Conservation (phyloP, 2,329 filamentous ascomycete genomes). For the Septoria linicola region DNA sequence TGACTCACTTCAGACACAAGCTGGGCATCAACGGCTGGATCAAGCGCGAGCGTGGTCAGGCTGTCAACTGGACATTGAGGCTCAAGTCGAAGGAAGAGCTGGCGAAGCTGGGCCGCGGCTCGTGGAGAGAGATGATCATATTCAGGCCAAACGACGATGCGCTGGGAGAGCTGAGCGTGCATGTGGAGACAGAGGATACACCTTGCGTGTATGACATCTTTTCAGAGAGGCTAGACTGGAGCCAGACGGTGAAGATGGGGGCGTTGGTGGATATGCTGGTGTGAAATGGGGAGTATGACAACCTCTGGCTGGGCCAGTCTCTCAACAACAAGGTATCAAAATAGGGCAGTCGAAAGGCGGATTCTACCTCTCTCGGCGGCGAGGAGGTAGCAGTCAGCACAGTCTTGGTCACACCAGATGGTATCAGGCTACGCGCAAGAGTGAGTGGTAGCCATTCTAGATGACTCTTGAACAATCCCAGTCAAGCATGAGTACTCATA, state of each 20-base stretch:
- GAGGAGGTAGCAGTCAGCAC: too few species aligned
- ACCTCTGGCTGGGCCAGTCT: too few species aligned
- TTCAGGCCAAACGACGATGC: neutral
- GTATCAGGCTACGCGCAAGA: too few species aligned
- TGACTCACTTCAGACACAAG: neutral
- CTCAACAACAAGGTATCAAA: too few species aligned
- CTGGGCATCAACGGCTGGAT: constrained; percentile 2
- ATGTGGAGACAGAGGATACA: neutral
- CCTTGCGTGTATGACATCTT: neutral
- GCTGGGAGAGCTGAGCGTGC: neutral
- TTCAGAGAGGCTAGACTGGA: neutral
- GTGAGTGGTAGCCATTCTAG: too few species aligned
- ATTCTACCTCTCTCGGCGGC: too few species aligned
- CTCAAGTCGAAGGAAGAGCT: neutral
- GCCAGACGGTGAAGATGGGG: neutral
- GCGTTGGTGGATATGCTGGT: constrained; percentile 2
- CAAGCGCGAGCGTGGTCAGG: neutral
- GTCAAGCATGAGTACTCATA: too few species aligned
- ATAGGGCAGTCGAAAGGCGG: too few species aligned
- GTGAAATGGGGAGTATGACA: too few species aligned
- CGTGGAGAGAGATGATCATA: constrained; percentile 3
- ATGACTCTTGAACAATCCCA: too few species aligned
- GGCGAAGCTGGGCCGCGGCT: neutral
- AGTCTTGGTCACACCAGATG: too few species aligned
- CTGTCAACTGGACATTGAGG: neutral